These are phyloP conservation scores for Coemansia sp. DNA, from an alignment of 192 early-diverging fungal genomes.

Conservation along the genomic window DNA sequence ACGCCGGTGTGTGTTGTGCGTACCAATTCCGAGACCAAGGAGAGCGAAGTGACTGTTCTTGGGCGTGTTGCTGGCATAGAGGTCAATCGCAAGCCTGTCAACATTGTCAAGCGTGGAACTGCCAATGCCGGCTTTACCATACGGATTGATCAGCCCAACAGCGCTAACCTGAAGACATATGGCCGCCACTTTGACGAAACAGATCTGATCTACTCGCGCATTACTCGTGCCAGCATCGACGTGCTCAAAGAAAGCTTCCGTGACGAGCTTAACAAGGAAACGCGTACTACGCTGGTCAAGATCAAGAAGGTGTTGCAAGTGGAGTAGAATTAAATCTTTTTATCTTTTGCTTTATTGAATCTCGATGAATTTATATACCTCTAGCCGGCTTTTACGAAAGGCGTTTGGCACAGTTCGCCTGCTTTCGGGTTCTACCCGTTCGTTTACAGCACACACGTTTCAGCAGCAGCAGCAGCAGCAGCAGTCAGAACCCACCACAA, in stretches of 20 bases:
- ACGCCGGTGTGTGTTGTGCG: conserved; percentile 91
- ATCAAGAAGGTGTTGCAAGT: conserved; percentile 70
- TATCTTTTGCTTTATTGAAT: background rate
- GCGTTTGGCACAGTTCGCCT: too few relatives aligned
- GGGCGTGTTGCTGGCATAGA: conserved; percentile 93
- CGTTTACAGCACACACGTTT: too few relatives aligned
- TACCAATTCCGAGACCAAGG: conserved; percentile 69
- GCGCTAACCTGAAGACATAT: conserved; percentile 84
- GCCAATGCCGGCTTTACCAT: conserved; percentile 85
- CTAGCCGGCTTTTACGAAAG: too few relatives aligned
- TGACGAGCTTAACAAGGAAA: conserved; percentile 85
- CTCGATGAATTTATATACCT: background rate
- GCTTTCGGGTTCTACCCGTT: too few relatives aligned
- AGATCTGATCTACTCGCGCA: conserved; percentile 75
- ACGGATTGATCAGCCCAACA: conserved; percentile 81
- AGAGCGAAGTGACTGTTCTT: conserved; percentile 66
- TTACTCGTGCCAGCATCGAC: conserved; percentile 89
- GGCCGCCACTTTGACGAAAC: conserved; percentile 89
- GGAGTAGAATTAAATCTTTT: conserved; percentile 12
- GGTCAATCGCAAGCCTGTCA: conserved; percentile 82
- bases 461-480: conserved; percentile 1
- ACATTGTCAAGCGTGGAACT: conserved; percentile 78
- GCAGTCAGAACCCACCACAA: conserved; percentile 29
- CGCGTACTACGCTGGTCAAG: conserved; percentile 77
- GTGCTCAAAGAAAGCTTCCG: conserved; percentile 93